phyloP scores from a whole-genome alignment of 148 eudicot species.

The Camellia lanceoleosa region DNA sequence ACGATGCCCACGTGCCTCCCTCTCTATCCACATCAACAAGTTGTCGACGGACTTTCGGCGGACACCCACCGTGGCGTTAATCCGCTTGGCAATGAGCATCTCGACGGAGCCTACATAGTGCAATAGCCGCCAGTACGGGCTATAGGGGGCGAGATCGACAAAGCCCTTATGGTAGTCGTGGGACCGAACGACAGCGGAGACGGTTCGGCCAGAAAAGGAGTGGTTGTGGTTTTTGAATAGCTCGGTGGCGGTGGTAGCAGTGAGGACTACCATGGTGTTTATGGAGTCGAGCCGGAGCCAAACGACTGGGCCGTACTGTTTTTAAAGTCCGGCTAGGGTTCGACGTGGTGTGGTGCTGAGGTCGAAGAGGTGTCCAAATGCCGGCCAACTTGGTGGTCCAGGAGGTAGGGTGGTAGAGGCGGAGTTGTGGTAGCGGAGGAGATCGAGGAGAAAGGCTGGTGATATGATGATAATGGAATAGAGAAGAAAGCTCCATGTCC shows the following conservation, averaged over 20 bases:
- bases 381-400: conserved; percentile 41
- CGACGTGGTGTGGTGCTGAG: conserved; percentile 34
- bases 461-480: background rate
- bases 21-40: conserved; percentile 12
- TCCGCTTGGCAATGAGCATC: conserved; percentile 26
- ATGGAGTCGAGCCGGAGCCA: conserved; percentile 28
- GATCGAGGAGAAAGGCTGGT: background rate
- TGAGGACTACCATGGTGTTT: conserved; percentile 20
- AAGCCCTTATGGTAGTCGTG: background rate
- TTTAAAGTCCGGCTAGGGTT: conserved; percentile 28
- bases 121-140: conserved; percentile 30
- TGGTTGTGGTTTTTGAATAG: conserved; percentile 31
- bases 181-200: background rate
- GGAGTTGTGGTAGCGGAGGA: background rate
- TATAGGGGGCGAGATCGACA: background rate
- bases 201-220: conserved; percentile 25
- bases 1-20: background rate
- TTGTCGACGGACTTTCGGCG: conserved; percentile 10
- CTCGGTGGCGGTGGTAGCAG: conserved; percentile 16
- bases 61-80: conserved; percentile 5
- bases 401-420: conserved; percentile 26
- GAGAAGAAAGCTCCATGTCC: too few species aligned
- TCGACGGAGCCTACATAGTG: conserved; percentile 34
- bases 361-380: conserved; percentile 38
- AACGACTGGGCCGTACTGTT: conserved; percentile 34